Base-by-base conservation (phyloP, 306 rosid genomes). In the Dryas drummondii region DNA sequence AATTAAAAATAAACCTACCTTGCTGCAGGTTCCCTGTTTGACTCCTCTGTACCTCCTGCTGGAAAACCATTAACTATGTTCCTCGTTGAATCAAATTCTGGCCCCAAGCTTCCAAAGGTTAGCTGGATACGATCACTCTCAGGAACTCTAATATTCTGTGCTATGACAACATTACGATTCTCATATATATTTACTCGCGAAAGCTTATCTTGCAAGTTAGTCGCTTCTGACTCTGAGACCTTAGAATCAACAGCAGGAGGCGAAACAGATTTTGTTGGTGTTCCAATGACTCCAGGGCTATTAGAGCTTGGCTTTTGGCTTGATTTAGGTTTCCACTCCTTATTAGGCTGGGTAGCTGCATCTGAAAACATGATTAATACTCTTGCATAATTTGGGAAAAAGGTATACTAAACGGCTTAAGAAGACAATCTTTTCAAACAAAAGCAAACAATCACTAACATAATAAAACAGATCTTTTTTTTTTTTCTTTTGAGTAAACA, bases 321-420 rank as follows among this genome's bases (percentile, higher is more conserved):
- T 69, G 89, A 86, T 78, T 96, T 96, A 55, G 99, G 99, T 80
- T 89, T 96, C 99, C 99, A 96, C 85, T 89, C 96, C 81, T 88
- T 94, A 80, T 85, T 92, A 71, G 89, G 91, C 82, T 90, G 99
- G 64, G 91, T 70, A 78, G 82, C 99, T 96, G 94, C 90, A 87
- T 64, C 68, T 81, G 59, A 76, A 84, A 55, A 58, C 74, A 70
- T 71, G 63, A 76, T 76, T 59, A 62, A 76, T 62, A 64, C 53
- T 75, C 71, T 75, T 50, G 72, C 45, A 80, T 56, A 76, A 68
- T 78, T 58, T 16, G 0, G 42, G 14, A 52, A 27, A 48, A 49
- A n/a, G 5, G 44, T 79, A 67, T 53, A 52, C 82, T 19, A 32
- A 61, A 58, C 78, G 41, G 59, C 57, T 58, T 56, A 17, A 70